phyloP scores from a whole-genome alignment of 805 yeast species.

The Saccharomycopsis sp. region DNA sequence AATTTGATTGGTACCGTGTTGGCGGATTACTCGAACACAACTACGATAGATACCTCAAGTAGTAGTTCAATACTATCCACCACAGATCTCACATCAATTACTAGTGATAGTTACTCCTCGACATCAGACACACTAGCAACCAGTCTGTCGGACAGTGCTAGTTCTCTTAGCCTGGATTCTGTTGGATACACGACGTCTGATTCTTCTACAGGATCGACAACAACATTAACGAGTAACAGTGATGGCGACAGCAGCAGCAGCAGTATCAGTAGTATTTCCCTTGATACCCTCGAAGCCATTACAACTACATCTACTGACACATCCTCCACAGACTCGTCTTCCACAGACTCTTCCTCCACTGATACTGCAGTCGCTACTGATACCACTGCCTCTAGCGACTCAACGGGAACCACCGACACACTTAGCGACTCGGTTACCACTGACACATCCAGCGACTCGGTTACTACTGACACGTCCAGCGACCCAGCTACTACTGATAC shows the following conservation, averaged over 20 bases:
- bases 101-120: neutral
- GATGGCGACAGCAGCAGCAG: conserved; percentile 5
- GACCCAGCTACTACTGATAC: neutral
- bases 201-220: neutral
- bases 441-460: neutral
- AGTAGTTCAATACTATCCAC: neutral
- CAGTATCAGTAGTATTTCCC: conserved; percentile 11
- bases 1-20: neutral
- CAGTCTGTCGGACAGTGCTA: neutral
- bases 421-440: neutral
- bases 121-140: neutral
- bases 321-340: neutral
- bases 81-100: neutral
- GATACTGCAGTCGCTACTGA: neutral
- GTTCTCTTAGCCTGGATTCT: no score
- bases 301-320: neutral
- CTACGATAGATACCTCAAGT: neutral
- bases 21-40: neutral
- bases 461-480: neutral
- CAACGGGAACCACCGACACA: neutral
- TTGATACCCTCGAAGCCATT: neutral
- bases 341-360: neutral
- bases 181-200: no score
- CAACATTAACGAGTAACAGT: neutral
- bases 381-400: neutral